Conservation (phyloP, 495 filamentous ascomycete species). For the Amniculicola lignicola region DNA sequence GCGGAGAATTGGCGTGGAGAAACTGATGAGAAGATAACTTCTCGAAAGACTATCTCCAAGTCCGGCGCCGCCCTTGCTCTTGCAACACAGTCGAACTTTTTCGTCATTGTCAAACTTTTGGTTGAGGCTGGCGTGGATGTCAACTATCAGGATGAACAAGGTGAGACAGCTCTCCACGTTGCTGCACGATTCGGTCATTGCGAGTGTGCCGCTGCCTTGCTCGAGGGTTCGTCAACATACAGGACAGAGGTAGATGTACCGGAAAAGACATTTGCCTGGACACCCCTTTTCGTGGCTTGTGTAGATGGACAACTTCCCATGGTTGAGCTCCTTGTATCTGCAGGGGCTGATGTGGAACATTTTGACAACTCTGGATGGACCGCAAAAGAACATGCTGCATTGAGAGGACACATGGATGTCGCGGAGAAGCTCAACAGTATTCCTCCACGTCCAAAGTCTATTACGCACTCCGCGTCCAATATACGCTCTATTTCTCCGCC, state of each 20-base stretch:
- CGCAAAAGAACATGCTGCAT: conserved; percentile 84
- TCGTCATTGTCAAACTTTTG: conserved; percentile 75
- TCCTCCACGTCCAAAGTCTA: conserved; percentile 37
- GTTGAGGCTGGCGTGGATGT: conserved; percentile 90
- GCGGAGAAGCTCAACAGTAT: conserved; percentile 62
- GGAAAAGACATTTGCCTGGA: conserved; percentile 89
- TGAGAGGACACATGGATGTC: conserved; percentile 81
- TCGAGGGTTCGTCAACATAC: conserved; percentile 65
- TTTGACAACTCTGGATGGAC: conserved; percentile 90
- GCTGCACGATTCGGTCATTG: conserved; percentile 84
- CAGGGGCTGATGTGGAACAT: conserved; percentile 69
- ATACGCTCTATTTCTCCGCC: conserved; percentile 29
- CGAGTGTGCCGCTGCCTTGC: conserved; percentile 70
- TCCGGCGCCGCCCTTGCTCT: conserved; percentile 88
- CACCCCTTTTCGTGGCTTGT: conserved; percentile 83
- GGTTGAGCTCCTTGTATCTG: conserved; percentile 66
- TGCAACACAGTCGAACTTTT: conserved; percentile 80
- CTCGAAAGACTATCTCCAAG: conserved; percentile 67
- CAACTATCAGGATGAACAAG: conserved; percentile 88
- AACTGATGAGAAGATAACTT: conserved; percentile 55
- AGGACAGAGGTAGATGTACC: conserved; percentile 71
- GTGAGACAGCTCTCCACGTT: conserved; percentile 91
- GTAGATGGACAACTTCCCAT: conserved; percentile 78
- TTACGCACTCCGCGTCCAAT: conserved; percentile 50
- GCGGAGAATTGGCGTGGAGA: conserved; percentile 69